A percentile compares a stretch with the other conserved stretches of the same genome.
phyloP scores from a whole-genome alignment of 2,329 filamentous ascomycete genomes.

The Colletotrichum neosansevieriae region DNA sequence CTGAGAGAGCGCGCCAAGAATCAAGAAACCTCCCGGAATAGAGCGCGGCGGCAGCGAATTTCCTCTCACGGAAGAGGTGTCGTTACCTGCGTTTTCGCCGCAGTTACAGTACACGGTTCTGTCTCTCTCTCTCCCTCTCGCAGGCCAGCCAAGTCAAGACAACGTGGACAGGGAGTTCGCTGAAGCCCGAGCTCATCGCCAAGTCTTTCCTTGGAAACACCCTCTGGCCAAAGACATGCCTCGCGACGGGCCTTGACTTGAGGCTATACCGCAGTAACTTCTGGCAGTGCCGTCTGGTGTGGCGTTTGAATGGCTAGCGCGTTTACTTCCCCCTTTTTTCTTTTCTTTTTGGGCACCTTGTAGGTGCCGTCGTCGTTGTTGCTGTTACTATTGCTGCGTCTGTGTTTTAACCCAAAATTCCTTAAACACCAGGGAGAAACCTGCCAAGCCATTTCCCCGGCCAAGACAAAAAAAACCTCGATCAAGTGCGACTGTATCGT shows the following conservation, averaged over 20 bases:
- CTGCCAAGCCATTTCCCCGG: constrained; percentile 29
- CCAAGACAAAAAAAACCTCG: constrained; percentile 30
- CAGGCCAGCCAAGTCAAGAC: constrained; percentile 9
- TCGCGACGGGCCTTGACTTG: constrained; percentile 34
- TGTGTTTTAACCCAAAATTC: constrained; percentile 24
- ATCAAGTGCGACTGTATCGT: constrained; percentile 24
- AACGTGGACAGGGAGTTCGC: constrained; percentile 9
- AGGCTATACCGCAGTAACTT: constrained; percentile 20
- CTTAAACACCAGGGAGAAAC: constrained; percentile 20
- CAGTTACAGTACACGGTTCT: too few species aligned
- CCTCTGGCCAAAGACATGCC: constrained; percentile 21
- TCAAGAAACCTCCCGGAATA: constrained; percentile 35
- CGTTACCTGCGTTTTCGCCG: too few species aligned
- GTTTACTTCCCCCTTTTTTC: not conserved
- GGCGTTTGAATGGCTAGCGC: not conserved
- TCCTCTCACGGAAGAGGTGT: not conserved
- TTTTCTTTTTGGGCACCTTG: too few species aligned
- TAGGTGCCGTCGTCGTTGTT: not conserved
- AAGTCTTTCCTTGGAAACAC: constrained; percentile 37
- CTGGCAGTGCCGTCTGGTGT: not conserved
- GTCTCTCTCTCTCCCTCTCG: too few species aligned
- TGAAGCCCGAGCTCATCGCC: constrained; percentile 23
- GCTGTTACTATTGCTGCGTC: not conserved
- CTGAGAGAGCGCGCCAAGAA: not conserved
- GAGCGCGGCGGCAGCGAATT: constrained; percentile 27